Percentiles rank a stretch among this genome's conserved stretches.
phyloP scores from a whole-genome alignment of 78 protist species.

The Bigelowiella natans region DNA sequence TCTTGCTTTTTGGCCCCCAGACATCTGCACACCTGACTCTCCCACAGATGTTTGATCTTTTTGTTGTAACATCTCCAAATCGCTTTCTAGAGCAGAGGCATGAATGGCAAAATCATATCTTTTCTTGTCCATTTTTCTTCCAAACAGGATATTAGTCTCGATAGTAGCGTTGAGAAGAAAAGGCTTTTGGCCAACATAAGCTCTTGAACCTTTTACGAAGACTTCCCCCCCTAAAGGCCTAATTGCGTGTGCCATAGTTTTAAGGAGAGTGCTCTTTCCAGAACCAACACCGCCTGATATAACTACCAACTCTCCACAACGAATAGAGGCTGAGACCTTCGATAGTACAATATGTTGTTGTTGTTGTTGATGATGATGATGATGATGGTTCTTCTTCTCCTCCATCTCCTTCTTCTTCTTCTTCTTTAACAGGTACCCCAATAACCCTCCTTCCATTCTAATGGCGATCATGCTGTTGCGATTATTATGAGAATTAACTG shows the following conservation, averaged over 20 bases:
- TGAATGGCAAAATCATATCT: background rate
- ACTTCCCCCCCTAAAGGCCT: background rate
- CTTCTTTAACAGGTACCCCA: too few species aligned
- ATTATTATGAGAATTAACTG: too few species aligned
- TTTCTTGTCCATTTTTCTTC: background rate
- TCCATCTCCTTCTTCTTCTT: too few species aligned
- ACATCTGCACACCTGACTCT: conserved; percentile 25
- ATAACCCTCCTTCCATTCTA: too few species aligned
- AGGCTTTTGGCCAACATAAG: background rate
- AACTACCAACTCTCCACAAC: too few species aligned
- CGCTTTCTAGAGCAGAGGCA: conserved; percentile 18
- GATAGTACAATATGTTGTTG: too few species aligned
- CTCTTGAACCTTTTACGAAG: background rate
- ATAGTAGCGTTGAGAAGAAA: background rate
- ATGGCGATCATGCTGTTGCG: too few species aligned
- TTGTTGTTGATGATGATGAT: too few species aligned
- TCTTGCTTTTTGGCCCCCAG: conserved; percentile 41
- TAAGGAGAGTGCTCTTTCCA: conserved; percentile 17
- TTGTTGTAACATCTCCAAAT: conserved; percentile 31
- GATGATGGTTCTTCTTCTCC: too few species aligned
- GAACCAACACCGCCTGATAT: background rate
- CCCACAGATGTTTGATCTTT: conserved; percentile 43
- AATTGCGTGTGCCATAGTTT: background rate
- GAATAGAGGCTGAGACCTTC: too few species aligned
- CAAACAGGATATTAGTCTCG: background rate